phyloP scores from a whole-genome alignment of 768 basidiomycete genomes.

The Lenzites betulinus region DNA sequence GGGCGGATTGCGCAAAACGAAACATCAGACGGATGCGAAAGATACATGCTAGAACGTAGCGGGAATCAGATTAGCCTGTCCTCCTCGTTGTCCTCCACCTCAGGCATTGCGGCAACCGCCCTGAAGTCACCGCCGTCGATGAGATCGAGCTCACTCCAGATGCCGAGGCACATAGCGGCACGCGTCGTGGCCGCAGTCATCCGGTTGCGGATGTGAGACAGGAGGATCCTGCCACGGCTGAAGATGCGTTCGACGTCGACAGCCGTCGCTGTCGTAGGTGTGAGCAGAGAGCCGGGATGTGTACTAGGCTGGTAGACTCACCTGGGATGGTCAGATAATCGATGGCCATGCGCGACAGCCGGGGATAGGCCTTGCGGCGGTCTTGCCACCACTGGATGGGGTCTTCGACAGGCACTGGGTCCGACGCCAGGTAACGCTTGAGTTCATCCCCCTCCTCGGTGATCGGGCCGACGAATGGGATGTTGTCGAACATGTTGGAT shows the following conservation, averaged over 20 bases:
- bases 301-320: neutral
- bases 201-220: neutral
- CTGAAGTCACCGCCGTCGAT: neutral
- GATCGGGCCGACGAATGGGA: conserved; percentile 21
- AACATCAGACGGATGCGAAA: neutral
- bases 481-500: conserved; percentile 35
- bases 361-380: conserved; percentile 26
- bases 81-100: neutral
- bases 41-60: neutral
- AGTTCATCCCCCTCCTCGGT: conserved; percentile 30
- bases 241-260: conserved; percentile 34
- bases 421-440: conserved; percentile 30
- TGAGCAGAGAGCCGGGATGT: neutral
- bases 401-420: conserved; percentile 28
- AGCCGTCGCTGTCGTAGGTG: conserved; percentile 30
- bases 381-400: conserved; percentile 36
- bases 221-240: conserved; percentile 24
- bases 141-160: neutral
- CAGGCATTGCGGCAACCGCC: neutral
- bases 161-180: neutral
- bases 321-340: conserved; percentile 30
- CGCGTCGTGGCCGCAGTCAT: neutral
- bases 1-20: too few relatives aligned
- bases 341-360: conserved; percentile 36
- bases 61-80: neutral